These are phyloP conservation scores for Cystofilobasidium ferigula DNA, from an alignment of 768 basidiomycete genomes.

Conservation along the genomic window DNA sequence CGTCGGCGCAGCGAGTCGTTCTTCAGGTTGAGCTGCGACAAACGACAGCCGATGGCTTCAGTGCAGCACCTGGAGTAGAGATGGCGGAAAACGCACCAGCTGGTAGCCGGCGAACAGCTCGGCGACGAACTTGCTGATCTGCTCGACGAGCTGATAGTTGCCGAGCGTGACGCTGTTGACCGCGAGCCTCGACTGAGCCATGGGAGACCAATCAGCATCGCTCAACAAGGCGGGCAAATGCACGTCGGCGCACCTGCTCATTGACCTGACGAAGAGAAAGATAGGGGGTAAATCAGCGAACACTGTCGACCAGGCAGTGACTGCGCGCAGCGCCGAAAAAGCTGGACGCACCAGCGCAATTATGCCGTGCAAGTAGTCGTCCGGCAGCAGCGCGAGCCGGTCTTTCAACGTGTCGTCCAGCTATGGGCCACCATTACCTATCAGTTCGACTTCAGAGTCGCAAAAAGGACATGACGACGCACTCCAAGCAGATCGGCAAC, in stretches of 20 bases:
- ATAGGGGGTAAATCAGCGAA: too few species aligned
- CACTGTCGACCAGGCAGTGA: too few species aligned
- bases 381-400: slow-evolving; percentile 38
- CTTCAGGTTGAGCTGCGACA: slow-evolving; percentile 40
- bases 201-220: not conserved
- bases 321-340: slow-evolving; percentile 3
- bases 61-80: not conserved
- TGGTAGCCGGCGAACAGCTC: slow-evolving; percentile 41
- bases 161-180: slow-evolving; percentile 40
- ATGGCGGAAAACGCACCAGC: slow-evolving; percentile 27
- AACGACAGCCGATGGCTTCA: not conserved
- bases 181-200: slow-evolving; percentile 35
- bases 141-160: slow-evolving; percentile 39
- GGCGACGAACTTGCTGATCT: slow-evolving; percentile 41
- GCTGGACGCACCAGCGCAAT: slow-evolving; percentile 40
- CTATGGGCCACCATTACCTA: slow-evolving; percentile 26
- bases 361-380: slow-evolving; percentile 42
- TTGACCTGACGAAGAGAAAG: too few species aligned
- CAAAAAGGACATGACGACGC: slow-evolving; percentile 24
- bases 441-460: not conserved
- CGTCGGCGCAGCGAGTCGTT: slow-evolving; percentile 40
- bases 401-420: slow-evolving; percentile 33
- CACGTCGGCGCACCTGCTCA: slow-evolving; percentile 29
- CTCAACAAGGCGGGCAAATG: not conserved
- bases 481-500: slow-evolving; percentile 38